phyloP scores from a whole-genome alignment of 1,284 basidiomycete species.

The Malassezia obtusa region DNA sequence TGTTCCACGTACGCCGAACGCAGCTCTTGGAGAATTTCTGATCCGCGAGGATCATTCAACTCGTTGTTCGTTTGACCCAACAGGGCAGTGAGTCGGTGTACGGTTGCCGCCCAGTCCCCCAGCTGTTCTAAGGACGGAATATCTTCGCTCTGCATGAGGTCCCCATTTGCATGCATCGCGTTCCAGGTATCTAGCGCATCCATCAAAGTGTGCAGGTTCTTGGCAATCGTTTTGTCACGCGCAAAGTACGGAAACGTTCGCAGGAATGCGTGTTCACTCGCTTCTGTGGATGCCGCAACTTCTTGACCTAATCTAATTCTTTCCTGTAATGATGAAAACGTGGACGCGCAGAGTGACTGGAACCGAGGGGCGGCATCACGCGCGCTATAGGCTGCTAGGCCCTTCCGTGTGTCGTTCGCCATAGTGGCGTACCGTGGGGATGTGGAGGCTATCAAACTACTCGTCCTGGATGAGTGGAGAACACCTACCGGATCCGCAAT shows the following conservation, averaged over 20 bases:
- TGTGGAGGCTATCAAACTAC: slow-evolving; percentile 4
- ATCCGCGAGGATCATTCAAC: slow-evolving; percentile 14
- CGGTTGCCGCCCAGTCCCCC: slow-evolving; percentile 1
- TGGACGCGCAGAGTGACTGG: slow-evolving; percentile 7
- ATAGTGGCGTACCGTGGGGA: not conserved
- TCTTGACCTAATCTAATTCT: slow-evolving; percentile 11
- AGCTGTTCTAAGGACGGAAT: slow-evolving; percentile 3
- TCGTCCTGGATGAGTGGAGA: slow-evolving; percentile 14
- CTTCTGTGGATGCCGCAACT: slow-evolving; percentile 3
- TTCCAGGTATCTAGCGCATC: slow-evolving; percentile 11
- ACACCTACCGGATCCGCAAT: slow-evolving; percentile 44
- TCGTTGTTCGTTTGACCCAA: slow-evolving; percentile 6
- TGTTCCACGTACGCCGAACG: not conserved
- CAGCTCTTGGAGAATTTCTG: slow-evolving; percentile 6
- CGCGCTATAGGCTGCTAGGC: not conserved
- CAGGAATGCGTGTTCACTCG: slow-evolving; percentile 3
- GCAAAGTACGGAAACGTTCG: slow-evolving; percentile 13
- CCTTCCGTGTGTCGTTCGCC: not conserved
- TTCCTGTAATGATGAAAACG: slow-evolving; percentile 9
- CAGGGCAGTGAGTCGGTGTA: slow-evolving; percentile 1
- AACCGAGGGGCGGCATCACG: slow-evolving; percentile 7
- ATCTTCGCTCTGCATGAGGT: not conserved
- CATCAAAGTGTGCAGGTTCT: slow-evolving; percentile 11
- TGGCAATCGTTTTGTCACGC: slow-evolving; percentile 6
- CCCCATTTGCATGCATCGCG: not conserved